Conservation (phyloP, 2,329 filamentous ascomycete species). For the Didymella lethalis region DNA sequence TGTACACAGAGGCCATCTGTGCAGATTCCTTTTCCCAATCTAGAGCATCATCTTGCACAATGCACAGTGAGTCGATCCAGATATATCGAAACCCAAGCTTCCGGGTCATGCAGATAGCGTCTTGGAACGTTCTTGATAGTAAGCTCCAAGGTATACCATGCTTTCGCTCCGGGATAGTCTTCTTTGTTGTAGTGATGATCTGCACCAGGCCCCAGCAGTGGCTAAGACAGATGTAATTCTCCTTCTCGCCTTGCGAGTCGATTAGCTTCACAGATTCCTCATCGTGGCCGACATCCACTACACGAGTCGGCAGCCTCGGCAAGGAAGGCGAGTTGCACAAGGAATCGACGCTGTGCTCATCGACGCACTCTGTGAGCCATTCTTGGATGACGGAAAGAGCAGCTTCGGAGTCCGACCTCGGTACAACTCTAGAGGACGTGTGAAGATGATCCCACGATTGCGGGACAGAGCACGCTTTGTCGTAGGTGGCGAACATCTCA, state of each 20-base stretch:
- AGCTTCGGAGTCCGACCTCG: not conserved
- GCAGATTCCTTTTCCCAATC: constrained; percentile 1
- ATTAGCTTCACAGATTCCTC: not conserved
- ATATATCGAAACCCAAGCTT: not conserved
- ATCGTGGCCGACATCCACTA: not conserved
- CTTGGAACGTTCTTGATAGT: not conserved
- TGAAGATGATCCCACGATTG: not conserved
- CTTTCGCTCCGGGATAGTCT: not conserved
- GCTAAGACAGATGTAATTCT: not conserved
- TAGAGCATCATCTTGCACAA: not conserved
- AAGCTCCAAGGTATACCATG: not conserved
- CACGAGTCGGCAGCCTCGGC: not conserved
- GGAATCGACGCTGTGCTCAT: not conserved
- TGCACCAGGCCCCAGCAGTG: not conserved
- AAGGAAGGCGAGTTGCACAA: not conserved
- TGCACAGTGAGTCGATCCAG: not conserved
- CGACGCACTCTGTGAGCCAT: not conserved
- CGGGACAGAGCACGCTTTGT: not conserved
- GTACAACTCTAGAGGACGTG: not conserved
- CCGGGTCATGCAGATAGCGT: not conserved
- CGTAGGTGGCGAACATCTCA: not conserved
- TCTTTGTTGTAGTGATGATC: not conserved
- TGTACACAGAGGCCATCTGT: not conserved
- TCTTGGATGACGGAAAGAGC: not conserved
- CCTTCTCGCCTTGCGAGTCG: not conserved